Base-by-base conservation (phyloP, 2,329 filamentous ascomycete species). In the Neofusicoccum parvum region DNA sequence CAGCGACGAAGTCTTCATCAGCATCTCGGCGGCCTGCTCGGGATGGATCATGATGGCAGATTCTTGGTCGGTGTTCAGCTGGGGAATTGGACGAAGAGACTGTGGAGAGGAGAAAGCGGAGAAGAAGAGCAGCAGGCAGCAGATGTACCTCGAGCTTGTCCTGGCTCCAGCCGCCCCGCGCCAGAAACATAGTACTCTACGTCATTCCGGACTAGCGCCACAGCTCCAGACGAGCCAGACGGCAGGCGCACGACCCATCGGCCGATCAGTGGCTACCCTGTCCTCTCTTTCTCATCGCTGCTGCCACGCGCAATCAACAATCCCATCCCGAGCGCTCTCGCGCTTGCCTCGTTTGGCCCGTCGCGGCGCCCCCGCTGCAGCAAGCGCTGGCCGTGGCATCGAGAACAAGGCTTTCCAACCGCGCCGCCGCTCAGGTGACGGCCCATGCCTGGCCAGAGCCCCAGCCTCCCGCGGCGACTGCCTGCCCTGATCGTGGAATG, bases 11-110 rank as follows among this genome's bases (percentile, higher is more conserved):
- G 53, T 65, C 53, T 59, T 53, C 54, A 15, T 60, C 45, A 65
- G 48, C 54, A 65, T 53, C 15, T 65, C 64, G n/a, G 64, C 64
- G 34, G 59, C 64, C 34, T 53, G 64, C 56, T 65, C 64, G 37
- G 64, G 64, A 27, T 65, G 64, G 37, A 65, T 65, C 64, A 65
- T 65, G 46, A 17, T 65, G 54, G 54, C 50, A 2, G 50, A 32
- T 64, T 54, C 54, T 46, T 48, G 32, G 32, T 45, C 27, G 39
- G 4, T 32, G n/a, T 23, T 20, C n/a, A 36, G 37, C 6, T 37
- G 50, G 39, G 39, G 11, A 27, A 37, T 27, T 46, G 23, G 34
- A 10, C 17, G 39, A 7, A 45, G 62, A 23, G 17, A 9, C n/a
- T 14, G 7, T 41, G 36, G 23, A 43, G 49, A 46, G 62, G 62